Evolutionary conservation across 2,329 filamentous ascomycete species (phyloP).

Genomic region (Cercospora berteroae): DNA sequence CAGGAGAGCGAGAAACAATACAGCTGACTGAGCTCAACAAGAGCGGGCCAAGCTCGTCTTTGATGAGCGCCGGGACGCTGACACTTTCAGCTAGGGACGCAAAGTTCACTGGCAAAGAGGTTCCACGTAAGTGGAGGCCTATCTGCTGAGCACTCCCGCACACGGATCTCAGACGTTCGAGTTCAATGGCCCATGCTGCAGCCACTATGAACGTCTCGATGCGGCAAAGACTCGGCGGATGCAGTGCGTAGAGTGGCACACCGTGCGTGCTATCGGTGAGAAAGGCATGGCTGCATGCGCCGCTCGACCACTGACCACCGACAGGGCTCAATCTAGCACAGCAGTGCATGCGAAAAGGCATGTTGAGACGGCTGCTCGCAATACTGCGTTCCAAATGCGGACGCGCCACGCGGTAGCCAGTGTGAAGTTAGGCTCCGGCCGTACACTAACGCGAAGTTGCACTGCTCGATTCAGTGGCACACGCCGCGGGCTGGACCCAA

Average conservation of each 20-base stretch:
- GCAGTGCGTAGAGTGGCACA: background rate
- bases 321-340: conserved; percentile 2
- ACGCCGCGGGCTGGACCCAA: conserved; percentile 4
- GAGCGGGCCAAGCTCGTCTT: conserved; percentile 1
- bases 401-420: conserved; percentile 9
- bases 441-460: background rate
- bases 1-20: background rate
- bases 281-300: conserved; percentile 13
- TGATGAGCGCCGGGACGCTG: background rate
- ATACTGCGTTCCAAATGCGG: background rate
- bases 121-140: background rate
- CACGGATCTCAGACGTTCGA: conserved; percentile 6
- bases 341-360: background rate
- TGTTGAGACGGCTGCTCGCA: conserved; percentile 11
- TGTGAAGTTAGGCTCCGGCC: conserved; percentile 14
- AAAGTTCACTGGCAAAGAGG: conserved; percentile 8
- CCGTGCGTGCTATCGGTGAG: background rate
- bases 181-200: conserved; percentile 14
- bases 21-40: conserved; percentile 1
- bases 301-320: background rate
- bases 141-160: background rate
- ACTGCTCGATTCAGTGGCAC: conserved; percentile 12
- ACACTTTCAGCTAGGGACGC: conserved; percentile 10
- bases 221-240: background rate
- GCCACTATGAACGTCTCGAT: conserved; percentile 4